These are phyloP conservation scores for Plasmodium blacklocki DNA, from an alignment of 169 alveolate genomes.

Conservation along the genomic window DNA sequence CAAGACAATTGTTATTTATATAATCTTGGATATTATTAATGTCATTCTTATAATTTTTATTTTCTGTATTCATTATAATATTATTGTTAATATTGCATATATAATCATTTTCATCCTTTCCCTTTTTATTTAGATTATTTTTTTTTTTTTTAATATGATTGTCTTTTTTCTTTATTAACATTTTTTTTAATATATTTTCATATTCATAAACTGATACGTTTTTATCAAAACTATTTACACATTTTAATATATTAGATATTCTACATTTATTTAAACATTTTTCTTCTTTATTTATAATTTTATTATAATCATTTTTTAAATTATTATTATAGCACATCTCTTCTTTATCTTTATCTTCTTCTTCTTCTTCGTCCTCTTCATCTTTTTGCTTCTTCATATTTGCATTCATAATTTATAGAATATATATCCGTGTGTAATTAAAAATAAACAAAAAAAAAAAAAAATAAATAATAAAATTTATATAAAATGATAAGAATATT, in stretches of 20 bases:
- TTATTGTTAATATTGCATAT: background rate
- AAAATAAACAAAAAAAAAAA: too few relatives aligned
- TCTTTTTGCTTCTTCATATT: too few relatives aligned
- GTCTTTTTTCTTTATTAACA: background rate
- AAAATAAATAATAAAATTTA: too few relatives aligned
- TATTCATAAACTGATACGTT: slow-evolving; percentile 7
- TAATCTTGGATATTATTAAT: background rate
- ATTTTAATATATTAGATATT: slow-evolving; percentile 9
- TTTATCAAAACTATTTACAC: background rate
- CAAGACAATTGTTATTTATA: background rate
- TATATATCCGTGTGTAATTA: too few relatives aligned
- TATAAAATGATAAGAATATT: too few relatives aligned
- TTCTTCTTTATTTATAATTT: slow-evolving; percentile 3
- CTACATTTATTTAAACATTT: background rate
- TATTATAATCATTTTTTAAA: background rate
- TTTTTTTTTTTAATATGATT: background rate
- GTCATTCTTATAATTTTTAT: background rate
- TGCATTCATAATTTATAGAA: too few relatives aligned
- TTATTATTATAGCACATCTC: background rate
- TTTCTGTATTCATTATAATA: background rate
- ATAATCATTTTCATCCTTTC: background rate
- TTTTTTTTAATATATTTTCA: slow-evolving; percentile 3
- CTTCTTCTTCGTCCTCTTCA: background rate
- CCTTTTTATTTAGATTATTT: background rate
- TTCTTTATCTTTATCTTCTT: background rate